Base-by-base conservation (phyloP, 2,329 filamentous ascomycete species). In the Cladophialophora chaetospira region DNA sequence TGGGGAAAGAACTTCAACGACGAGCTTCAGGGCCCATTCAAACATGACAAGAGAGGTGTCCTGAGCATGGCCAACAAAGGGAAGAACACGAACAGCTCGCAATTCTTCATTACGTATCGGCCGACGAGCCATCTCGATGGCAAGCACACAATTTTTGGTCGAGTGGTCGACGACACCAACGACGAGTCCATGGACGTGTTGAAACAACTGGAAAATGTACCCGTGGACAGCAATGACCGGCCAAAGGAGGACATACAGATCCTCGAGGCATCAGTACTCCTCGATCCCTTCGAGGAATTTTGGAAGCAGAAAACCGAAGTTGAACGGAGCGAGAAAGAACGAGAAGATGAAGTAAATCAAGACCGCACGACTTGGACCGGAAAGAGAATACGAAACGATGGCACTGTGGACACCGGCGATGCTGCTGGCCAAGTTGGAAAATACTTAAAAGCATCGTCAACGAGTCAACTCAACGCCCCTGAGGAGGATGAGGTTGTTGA, bases 11-110 rank as follows among this genome's bases (percentile, higher is more conserved):
- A 91, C 60, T 99, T 99, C 68, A 81, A 88, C 51, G 94, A 99
- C 71, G 94, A 99, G 70, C 88, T 97, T 61, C 91, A 97, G 13
- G 91, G 92, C 0, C 91, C 93, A 0, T 73, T 91, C 36, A 88
- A 87, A n/a, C 94, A 99, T 67, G 88, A 91, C 68, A 76, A 81
- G 0, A 81, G 92, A 25, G 94, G 94, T 10, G 83, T 92, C 0
- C 70, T 95, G 23, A 91, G 88, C 65, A 99, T 99, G 94, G 94
- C 94, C 36, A 99, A 99, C 74, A 99, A 99, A 71, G 94, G 94
- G 57, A 97, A 97, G 70, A 93, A 97, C 69, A 97, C 93, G 19
- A 99, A 99, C 74, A 94, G 89, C 6, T 90, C 85, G 65, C 94
- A 99, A 73, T 99, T 88, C 73, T 99, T 97, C 78, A 88, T 99